phyloP scores from a whole-genome alignment of 805 yeast species.

The Kuraishia cidri region DNA sequence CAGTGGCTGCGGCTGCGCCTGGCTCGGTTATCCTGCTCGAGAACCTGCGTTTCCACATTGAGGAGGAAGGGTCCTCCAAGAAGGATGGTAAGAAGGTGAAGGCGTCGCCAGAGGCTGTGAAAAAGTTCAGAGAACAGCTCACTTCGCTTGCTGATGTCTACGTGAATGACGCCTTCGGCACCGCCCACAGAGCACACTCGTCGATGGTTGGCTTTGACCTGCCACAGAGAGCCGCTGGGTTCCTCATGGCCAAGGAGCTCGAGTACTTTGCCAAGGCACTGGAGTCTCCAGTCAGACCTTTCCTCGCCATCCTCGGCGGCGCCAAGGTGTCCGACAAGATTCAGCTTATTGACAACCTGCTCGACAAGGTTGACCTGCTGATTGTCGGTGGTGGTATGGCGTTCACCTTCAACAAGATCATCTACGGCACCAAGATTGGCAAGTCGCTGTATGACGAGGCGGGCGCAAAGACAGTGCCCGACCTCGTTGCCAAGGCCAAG shows the following conservation, averaged over 20 bases:
- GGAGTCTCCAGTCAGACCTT: slow-evolving; percentile 97
- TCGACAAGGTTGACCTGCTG: slow-evolving; percentile 90
- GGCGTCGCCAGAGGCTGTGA: slow-evolving; percentile 81
- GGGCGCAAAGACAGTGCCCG: slow-evolving; percentile 92
- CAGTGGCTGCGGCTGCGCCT: slow-evolving; percentile 60
- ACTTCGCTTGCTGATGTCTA: slow-evolving; percentile 94
- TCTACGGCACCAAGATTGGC: slow-evolving; percentile 82
- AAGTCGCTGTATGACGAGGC: slow-evolving; percentile 86
- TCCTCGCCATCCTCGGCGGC: slow-evolving; percentile 98
- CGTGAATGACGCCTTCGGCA: slow-evolving; percentile 97
- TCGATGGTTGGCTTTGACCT: slow-evolving; percentile 97
- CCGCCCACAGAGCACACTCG: slow-evolving; percentile 99
- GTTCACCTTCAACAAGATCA: slow-evolving; percentile 94
- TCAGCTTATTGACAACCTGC: slow-evolving; percentile 92
- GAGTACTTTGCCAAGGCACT: slow-evolving; percentile 96
- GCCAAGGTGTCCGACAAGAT: slow-evolving; percentile 99
- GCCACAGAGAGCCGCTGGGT: slow-evolving; percentile 97
- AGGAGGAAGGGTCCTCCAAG: slow-evolving; percentile 91
- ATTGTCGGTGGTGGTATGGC: slow-evolving; percentile 99
- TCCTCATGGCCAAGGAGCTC: slow-evolving; percentile 96
- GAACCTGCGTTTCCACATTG: slow-evolving; percentile 97
- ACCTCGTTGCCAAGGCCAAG: slow-evolving; percentile 93
- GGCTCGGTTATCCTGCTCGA: slow-evolving; percentile 89
- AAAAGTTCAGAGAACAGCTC: slow-evolving; percentile 80
- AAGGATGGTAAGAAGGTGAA: slow-evolving; percentile 90